Conservation (phyloP, 371 early-diverging fungal genomes). For the Haplosporangium sp. region DNA sequence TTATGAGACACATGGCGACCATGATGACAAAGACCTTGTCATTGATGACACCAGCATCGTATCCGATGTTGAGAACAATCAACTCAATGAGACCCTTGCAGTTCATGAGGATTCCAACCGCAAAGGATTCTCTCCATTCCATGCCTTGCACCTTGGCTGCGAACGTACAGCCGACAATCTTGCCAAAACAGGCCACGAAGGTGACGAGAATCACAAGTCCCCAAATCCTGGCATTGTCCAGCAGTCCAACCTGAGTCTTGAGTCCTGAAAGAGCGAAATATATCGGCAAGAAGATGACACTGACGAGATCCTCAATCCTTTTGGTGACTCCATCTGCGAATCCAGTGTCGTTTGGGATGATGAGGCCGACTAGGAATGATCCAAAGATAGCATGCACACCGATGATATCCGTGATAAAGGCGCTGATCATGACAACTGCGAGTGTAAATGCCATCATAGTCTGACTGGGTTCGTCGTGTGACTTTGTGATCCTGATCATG, state of each 20-base stretch:
- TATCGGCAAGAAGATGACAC: conserved; percentile 88
- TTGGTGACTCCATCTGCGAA: conserved; percentile 89
- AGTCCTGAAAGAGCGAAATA: conserved; percentile 95
- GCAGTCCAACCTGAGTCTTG: conserved; percentile 83
- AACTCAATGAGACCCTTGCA: conserved; percentile 95
- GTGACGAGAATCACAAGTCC: conserved; percentile 83
- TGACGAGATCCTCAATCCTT: conserved; percentile 92
- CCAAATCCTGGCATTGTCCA: conserved; percentile 81
- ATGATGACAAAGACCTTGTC: conserved; percentile 84
- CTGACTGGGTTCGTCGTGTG: conserved; percentile 72
- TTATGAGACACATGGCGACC: conserved; percentile 82
- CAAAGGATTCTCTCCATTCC: conserved; percentile 84
- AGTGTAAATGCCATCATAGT: conserved; percentile 74
- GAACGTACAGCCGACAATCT: conserved; percentile 83
- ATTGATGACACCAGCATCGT: conserved; percentile 86
- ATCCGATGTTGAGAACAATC: conserved; percentile 93
- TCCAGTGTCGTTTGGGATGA: conserved; percentile 90
- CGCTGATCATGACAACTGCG: conserved; percentile 69
- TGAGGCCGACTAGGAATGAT: conserved; percentile 87
- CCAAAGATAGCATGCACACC: conserved; percentile 96
- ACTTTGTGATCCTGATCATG: conserved; percentile 61
- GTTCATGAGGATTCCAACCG: conserved; percentile 95
- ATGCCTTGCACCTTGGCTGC: conserved; percentile 78
- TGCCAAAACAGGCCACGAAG: conserved; percentile 84
- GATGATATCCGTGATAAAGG: conserved; percentile 87